Conservation (phyloP, 176 grass and related monocot genomes). For the Juncus effusus region DNA sequence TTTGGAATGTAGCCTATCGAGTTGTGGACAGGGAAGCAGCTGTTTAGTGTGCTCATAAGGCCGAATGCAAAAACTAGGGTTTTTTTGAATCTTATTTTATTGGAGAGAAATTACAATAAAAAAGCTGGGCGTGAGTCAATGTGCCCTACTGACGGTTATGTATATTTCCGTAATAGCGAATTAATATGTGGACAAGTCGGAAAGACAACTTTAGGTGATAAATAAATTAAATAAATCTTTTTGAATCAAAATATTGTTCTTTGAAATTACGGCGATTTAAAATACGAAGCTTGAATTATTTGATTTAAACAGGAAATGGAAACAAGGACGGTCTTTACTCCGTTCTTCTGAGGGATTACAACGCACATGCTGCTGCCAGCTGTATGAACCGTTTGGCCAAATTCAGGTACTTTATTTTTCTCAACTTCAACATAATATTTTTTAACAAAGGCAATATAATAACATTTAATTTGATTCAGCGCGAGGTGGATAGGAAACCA, state of each 20-base stretch:
- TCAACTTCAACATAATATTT: constrained; percentile 16
- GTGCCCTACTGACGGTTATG: constrained; percentile 86
- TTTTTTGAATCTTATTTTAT: constrained; percentile 73
- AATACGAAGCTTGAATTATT: neutral
- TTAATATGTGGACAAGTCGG: constrained; percentile 86
- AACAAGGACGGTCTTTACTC: constrained; percentile 85
- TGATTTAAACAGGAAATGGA: constrained; percentile 70
- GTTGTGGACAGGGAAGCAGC: constrained; percentile 95
- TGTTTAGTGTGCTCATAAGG: constrained; percentile 84
- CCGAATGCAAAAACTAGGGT: constrained; percentile 86
- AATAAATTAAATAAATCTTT: constrained; percentile 9
- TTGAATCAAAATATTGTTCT: neutral
- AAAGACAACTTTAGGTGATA: constrained; percentile 82
- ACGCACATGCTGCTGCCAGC: constrained; percentile 97
- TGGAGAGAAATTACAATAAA: constrained; percentile 66
- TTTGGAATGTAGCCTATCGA: constrained; percentile 73
- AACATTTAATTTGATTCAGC: constrained; percentile 33
- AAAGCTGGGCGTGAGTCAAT: constrained; percentile 43
- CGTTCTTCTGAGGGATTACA: constrained; percentile 93
- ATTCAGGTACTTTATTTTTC: constrained; percentile 59
- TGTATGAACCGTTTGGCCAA: constrained; percentile 99
- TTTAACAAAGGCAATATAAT: too few relatives aligned
- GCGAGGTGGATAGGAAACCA: constrained; percentile 98
- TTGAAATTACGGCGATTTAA: neutral
- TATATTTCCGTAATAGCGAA: constrained; percentile 93